phyloP scores from a whole-genome alignment of 768 basidiomycete species.

The Porphyrellus cyaneotinctus region DNA sequence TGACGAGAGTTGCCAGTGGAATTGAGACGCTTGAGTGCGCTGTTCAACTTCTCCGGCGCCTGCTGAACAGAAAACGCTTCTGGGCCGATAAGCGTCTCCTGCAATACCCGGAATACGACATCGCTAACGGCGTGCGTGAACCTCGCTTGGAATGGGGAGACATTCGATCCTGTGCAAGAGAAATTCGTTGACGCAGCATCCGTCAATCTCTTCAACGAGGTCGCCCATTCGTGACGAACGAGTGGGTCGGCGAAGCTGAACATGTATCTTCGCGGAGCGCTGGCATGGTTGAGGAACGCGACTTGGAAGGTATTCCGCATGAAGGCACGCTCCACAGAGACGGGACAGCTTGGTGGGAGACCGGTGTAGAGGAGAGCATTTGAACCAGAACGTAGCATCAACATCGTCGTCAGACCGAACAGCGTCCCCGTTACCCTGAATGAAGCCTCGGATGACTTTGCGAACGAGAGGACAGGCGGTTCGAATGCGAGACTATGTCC shows the following conservation, averaged over 20 bases:
- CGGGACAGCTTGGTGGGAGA: conserved; percentile 70
- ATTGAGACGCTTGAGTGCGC: conserved; percentile 33
- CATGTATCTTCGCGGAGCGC: conserved; percentile 83
- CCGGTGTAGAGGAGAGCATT: conserved; percentile 82
- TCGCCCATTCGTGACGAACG: conserved; percentile 69
- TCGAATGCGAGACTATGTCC: conserved; percentile 90
- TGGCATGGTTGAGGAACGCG: conserved; percentile 68
- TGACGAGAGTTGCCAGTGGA: conserved; percentile 13
- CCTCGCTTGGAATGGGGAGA: conserved; percentile 37
- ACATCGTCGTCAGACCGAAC: conserved; percentile 77
- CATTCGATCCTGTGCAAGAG: conserved; percentile 25
- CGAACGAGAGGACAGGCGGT: conserved; percentile 77
- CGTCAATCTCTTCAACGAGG: conserved; percentile 63
- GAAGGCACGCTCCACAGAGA: conserved; percentile 86
- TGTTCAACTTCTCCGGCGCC: conserved; percentile 30
- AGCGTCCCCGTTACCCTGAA: conserved; percentile 88
- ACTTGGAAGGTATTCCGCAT: conserved; percentile 97
- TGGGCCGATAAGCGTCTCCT: conserved; percentile 69
- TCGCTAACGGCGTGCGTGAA: conserved; percentile 66
- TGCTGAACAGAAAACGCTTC: conserved; percentile 20
- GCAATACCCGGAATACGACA: conserved; percentile 79
- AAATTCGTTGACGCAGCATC: conserved; percentile 39
- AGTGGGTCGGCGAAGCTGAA: conserved; percentile 86
- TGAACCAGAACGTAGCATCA: conserved; percentile 78
- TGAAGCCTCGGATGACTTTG: conserved; percentile 72